Evolutionary conservation across 192 early-diverging fungal species (phyloP).

Genomic region (Gryganskiella cystojenkinii): DNA sequence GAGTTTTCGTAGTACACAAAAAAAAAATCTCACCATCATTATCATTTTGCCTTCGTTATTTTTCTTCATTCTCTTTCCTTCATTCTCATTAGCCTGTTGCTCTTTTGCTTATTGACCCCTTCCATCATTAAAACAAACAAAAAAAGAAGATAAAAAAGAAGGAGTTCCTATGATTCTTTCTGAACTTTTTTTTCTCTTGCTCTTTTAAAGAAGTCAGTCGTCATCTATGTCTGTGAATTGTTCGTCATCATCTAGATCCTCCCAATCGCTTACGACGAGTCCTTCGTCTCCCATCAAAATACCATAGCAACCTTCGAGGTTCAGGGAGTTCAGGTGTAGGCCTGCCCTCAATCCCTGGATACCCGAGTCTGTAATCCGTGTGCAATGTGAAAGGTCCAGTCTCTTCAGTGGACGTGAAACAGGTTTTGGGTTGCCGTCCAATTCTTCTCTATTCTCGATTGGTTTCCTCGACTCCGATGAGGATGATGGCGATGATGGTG

Average conservation of each 20-base stretch:
- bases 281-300: constrained; percentile 10
- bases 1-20: too few relatives aligned
- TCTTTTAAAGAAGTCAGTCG: too few relatives aligned
- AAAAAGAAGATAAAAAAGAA: too few relatives aligned
- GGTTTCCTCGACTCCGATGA: neutral
- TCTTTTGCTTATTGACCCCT: neutral
- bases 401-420: constrained; percentile 23
- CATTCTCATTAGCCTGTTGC: too few relatives aligned
- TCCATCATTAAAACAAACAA: neutral
- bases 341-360: constrained; percentile 15
- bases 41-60: too few relatives aligned
- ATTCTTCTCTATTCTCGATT: too few relatives aligned
- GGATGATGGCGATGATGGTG: constrained; percentile 6
- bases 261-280: constrained; percentile 35
- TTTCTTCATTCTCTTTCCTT: too few relatives aligned
- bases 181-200: too few relatives aligned
- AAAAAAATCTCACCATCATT: too few relatives aligned
- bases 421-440: too few relatives aligned
- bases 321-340: constrained; percentile 16
- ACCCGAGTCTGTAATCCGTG: constrained; percentile 30
- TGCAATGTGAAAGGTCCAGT: constrained; percentile 41
- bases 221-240: too few relatives aligned
- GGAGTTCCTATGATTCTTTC: too few relatives aligned
- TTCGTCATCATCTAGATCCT: constrained; percentile 17
- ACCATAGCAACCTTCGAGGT: constrained; percentile 46